Evolutionary conservation across 129 eudicot species (phyloP).

Genomic region (Mikania micrantha): DNA sequence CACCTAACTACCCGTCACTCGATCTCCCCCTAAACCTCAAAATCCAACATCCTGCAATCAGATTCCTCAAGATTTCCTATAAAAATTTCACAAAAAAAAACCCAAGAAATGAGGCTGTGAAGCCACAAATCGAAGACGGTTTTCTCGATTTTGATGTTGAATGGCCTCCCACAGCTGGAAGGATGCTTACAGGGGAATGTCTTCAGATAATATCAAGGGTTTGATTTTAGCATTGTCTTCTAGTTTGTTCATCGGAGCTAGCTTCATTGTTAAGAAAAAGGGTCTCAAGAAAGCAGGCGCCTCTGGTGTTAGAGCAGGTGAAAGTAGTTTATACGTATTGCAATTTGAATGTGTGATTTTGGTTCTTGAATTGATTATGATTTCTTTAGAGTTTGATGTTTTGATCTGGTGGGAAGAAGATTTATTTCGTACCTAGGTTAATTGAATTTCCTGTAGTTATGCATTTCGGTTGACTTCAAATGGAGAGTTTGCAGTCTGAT

Average conservation of each 20-base stretch:
- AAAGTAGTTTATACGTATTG: no score
- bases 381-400: not conserved
- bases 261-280: slow-evolving; percentile 92
- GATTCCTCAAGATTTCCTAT: slow-evolving; percentile 1
- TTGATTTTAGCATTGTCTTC: slow-evolving; percentile 85
- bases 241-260: slow-evolving; percentile 85
- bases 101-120: slow-evolving; percentile 9
- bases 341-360: not conserved
- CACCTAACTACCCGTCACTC: slow-evolving; percentile 15
- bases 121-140: not conserved
- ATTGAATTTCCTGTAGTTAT: not conserved
- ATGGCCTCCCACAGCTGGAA: slow-evolving; percentile 47
- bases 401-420: slow-evolving; percentile 5
- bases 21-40: slow-evolving; percentile 1
- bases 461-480: slow-evolving; percentile 12
- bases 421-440: slow-evolving; percentile 1
- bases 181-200: slow-evolving; percentile 83
- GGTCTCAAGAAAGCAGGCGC: slow-evolving; percentile 92
- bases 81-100: not conserved
- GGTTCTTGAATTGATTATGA: not conserved
- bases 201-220: slow-evolving; percentile 82
- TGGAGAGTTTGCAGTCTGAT: not conserved
- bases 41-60: slow-evolving; percentile 2
- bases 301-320: slow-evolving; percentile 89
- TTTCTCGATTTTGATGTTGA: slow-evolving; percentile 19